Base-by-base conservation (phyloP, 2,329 filamentous ascomycete species). In the Neospermospora avenae region DNA sequence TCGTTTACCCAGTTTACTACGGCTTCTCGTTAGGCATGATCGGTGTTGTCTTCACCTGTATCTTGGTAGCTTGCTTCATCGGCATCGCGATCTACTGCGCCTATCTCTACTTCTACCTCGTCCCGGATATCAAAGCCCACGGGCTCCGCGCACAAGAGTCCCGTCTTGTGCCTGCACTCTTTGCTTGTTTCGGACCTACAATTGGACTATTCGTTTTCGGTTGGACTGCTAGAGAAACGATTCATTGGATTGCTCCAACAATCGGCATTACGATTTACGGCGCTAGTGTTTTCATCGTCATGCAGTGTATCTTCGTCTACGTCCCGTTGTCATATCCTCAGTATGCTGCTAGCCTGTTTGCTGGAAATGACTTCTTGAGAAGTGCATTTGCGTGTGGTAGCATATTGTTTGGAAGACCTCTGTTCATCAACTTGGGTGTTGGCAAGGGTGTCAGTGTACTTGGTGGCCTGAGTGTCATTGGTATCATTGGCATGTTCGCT, bases 301-400 rank as follows among this genome's bases (percentile, higher is more conserved):
- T 84, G 75, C 82, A 85, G 71, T 83, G 80, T 72, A 79, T 85
- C 71, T 85, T 85, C 68, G 76, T 84, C 64, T 85, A 85, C 72
- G 78, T 85, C 16, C 81, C 82, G 0, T 74, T 84, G 20, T 77
- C 74, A 55, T 84, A 84, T 66, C 81, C 81, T 4, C 74, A 76
- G 65, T 84, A 84, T 67, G 82, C 83, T 0, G 83, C 84, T 39
- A 81, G 77, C 52, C 73, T 86, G 22, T 85, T 87, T 68, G 83
- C 84, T 0, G 82, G 77, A 5, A 87, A 85, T 68, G 83, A 85
- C 73, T 82, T 85, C 70, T 79, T 81, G 71, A 77, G 83, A 42
- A 80, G 77, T 31, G 79, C 82, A 2, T 73, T 88, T 3, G 86
- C 85, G 3, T 84, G 81, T 58, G 84, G 79, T 0, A 81, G 81